phyloP scores from a whole-genome alignment of 306 rosid species.

The Leucaena leucocephala region DNA sequence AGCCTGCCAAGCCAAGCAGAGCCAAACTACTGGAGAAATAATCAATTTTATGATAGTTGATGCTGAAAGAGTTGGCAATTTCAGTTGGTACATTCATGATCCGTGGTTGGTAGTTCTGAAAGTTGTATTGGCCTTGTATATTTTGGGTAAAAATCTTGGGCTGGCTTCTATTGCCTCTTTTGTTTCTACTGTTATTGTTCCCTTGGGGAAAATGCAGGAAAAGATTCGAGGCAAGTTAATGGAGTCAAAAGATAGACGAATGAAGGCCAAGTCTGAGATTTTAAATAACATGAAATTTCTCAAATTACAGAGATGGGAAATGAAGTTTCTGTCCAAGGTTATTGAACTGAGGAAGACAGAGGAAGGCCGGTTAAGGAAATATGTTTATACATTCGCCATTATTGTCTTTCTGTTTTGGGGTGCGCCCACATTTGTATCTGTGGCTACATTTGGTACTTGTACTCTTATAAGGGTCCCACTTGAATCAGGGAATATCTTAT shows the following conservation, averaged over 20 bases:
- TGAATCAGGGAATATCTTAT: conserved; percentile 57
- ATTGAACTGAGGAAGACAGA: conserved; percentile 47
- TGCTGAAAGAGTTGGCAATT: conserved; percentile 54
- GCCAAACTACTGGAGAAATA: conserved; percentile 54
- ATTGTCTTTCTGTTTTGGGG: conserved; percentile 47
- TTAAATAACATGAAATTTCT: conserved; percentile 66
- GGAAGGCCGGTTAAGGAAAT: conserved; percentile 50
- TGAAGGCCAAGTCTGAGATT: conserved; percentile 62
- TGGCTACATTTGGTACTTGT: conserved; percentile 55
- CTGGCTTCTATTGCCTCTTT: conserved; percentile 54
- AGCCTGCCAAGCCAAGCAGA: conserved; percentile 49
- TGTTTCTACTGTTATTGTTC: conserved; percentile 45
- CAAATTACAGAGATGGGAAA: conserved; percentile 76
- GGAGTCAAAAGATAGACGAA: conserved; percentile 62
- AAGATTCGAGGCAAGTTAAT: conserved; percentile 52
- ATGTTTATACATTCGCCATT: conserved; percentile 38
- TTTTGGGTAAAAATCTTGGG: conserved; percentile 55
- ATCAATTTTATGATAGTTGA: conserved; percentile 57
- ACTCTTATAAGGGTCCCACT: conserved; percentile 53
- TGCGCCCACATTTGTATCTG: conserved; percentile 60
- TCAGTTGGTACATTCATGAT: conserved; percentile 46
- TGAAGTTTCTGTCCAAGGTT: conserved; percentile 56
- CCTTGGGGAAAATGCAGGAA: conserved; percentile 48
- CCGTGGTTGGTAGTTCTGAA: conserved; percentile 48
- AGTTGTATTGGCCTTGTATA: conserved; percentile 43